Evolutionary conservation across 2,329 filamentous ascomycete genomes (phyloP).

Genomic region (Phialophora verrucosa): DNA sequence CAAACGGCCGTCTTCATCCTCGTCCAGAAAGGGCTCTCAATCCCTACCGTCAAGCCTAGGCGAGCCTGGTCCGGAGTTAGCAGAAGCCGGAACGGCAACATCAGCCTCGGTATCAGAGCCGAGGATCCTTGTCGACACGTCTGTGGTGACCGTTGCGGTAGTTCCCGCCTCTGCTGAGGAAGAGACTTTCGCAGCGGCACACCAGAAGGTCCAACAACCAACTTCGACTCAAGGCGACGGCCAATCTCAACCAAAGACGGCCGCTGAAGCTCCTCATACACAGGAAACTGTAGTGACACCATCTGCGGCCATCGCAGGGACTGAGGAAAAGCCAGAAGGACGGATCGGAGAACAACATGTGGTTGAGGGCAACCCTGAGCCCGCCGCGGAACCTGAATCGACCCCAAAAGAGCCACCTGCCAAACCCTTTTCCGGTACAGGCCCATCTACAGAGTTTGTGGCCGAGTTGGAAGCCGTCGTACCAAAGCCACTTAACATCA

Average conservation of each 20-base stretch:
- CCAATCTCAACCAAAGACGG: background rate
- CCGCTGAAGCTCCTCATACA: too few species aligned
- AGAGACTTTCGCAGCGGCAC: constrained; percentile 24
- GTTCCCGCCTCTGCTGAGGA: constrained; percentile 25
- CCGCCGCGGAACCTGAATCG: background rate
- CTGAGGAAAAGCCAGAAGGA: background rate
- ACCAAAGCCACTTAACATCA: constrained; percentile 13
- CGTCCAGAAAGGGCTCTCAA: constrained; percentile 21
- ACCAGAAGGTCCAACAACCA: background rate
- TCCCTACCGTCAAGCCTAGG: constrained; percentile 32
- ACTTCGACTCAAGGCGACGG: background rate
- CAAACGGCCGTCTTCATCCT: constrained; percentile 16
- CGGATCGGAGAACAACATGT: background rate
- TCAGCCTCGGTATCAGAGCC: constrained; percentile 24
- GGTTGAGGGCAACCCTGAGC: background rate
- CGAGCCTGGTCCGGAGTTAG: constrained; percentile 37
- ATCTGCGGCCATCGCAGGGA: background rate
- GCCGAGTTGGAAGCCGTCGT: constrained; percentile 38
- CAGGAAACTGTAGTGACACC: background rate
- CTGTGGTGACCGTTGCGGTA: constrained; percentile 16
- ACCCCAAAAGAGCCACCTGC: background rate
- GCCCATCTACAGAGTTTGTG: constrained; percentile 26
- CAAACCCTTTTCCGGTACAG: background rate
- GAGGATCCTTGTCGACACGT: constrained; percentile 18
- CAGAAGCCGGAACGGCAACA: constrained; percentile 22